Conservation (phyloP, 331 rosid species). For the Quercus phellos region DNA sequence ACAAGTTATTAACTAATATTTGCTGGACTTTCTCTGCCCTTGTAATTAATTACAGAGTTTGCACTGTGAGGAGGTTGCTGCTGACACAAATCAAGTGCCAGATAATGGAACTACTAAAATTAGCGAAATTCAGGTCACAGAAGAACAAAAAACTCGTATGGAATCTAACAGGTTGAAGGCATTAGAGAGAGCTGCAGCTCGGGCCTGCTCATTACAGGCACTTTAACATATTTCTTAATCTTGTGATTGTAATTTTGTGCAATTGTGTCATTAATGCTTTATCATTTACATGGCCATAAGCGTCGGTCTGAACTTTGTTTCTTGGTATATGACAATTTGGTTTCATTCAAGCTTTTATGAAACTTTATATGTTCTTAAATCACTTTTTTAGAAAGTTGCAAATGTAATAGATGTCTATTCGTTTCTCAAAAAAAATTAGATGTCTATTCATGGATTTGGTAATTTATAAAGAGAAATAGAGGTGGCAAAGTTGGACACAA, state of each 20-base stretch:
- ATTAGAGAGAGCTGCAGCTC: conserved; percentile 67
- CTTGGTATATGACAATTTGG: background rate
- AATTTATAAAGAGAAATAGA: no score
- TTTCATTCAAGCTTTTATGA: background rate
- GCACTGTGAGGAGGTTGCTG: conserved; percentile 10
- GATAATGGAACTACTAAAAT: conserved; percentile 24
- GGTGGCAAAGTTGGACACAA: no score
- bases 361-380: background rate
- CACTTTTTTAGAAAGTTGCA: background rate
- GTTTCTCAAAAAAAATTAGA: no score
- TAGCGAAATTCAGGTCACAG: conserved; percentile 45
- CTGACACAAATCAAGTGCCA: conserved; percentile 23
- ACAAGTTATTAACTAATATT: background rate
- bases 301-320: background rate
- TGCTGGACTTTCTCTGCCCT: background rate
- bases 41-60: conserved; percentile 16
- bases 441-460: background rate
- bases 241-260: background rate
- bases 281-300: background rate
- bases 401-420: background rate
- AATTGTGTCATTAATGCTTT: background rate
- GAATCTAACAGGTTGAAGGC: conserved; percentile 92
- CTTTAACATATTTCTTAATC: conserved; percentile 5
- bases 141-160: conserved; percentile 73
- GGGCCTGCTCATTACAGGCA: conserved; percentile 30